These are phyloP conservation scores for Lachancea nothofagi DNA, from an alignment of 805 yeast genomes.

Conservation along the genomic window DNA sequence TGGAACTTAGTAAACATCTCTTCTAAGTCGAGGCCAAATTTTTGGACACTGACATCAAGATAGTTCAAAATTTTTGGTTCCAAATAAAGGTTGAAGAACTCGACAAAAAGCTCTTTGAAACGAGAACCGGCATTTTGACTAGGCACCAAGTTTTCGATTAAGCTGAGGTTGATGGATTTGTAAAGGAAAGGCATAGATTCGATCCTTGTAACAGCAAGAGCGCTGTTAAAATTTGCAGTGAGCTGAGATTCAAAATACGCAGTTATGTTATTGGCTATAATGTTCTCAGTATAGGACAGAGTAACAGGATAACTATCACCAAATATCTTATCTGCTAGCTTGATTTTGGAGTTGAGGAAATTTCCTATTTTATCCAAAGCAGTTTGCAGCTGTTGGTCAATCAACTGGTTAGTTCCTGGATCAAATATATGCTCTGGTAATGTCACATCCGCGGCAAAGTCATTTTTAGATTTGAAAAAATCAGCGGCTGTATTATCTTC, in stretches of 20 bases:
- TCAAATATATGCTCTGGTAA: slow-evolving; percentile 28
- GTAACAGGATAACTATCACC: slow-evolving; percentile 37
- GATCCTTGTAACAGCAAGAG: slow-evolving; percentile 15
- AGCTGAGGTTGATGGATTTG: slow-evolving; percentile 20
- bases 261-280: slow-evolving; percentile 35
- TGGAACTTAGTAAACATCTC: slow-evolving; percentile 26
- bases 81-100: slow-evolving; percentile 35
- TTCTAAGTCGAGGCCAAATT: slow-evolving; percentile 28
- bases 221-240: slow-evolving; percentile 3
- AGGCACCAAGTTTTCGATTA: slow-evolving; percentile 35
- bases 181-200: slow-evolving; percentile 33
- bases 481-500: slow-evolving; percentile 37
- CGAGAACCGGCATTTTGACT: slow-evolving; percentile 36
- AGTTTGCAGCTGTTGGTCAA: slow-evolving; percentile 19
- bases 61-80: slow-evolving; percentile 34
- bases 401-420: slow-evolving; percentile 16
- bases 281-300: slow-evolving; percentile 34
- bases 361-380: slow-evolving; percentile 26
- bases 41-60: slow-evolving; percentile 28
- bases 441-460: slow-evolving; percentile 28
- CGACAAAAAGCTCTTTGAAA: slow-evolving; percentile 28
- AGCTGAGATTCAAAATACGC: slow-evolving; percentile 26
- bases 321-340: slow-evolving; percentile 37
- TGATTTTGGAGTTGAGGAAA: slow-evolving; percentile 35
- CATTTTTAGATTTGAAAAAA: slow-evolving; percentile 37